phyloP scores from a whole-genome alignment of 2,329 filamentous ascomycete genomes.

The Sordariomycetes sp. region DNA sequence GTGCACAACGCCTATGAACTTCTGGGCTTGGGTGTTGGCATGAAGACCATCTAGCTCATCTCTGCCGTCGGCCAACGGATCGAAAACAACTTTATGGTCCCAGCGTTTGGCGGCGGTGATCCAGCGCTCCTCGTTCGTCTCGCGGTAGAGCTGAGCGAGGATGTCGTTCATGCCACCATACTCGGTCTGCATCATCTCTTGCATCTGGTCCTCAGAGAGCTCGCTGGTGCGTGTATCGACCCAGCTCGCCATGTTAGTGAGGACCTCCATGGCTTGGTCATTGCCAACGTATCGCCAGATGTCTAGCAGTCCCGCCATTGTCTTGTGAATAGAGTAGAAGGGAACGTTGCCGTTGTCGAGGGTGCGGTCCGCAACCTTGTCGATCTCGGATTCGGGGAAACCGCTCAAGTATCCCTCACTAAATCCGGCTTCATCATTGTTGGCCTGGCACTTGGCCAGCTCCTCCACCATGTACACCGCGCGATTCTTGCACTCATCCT shows the following conservation, averaged over 20 bases:
- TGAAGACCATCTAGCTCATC: constrained; percentile 38
- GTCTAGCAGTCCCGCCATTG: constrained; percentile 39
- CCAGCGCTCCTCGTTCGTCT: constrained; percentile 35
- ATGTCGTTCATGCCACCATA: constrained; percentile 46
- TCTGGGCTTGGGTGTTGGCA: constrained; percentile 44
- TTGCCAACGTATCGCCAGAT: constrained; percentile 36
- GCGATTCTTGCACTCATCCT: constrained; percentile 32
- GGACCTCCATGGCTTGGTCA: constrained; percentile 28
- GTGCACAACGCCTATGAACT: constrained; percentile 40
- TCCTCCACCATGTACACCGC: constrained; percentile 35
- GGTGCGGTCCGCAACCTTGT: constrained; percentile 29
- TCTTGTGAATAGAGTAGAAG: constrained; percentile 47
- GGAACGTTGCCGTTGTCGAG: constrained; percentile 40
- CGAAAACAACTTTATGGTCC: constrained; percentile 36
- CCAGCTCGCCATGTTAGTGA: constrained; percentile 35
- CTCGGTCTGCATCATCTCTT: constrained; percentile 36
- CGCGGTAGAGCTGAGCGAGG: constrained; percentile 35
- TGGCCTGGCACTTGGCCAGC: constrained; percentile 39
- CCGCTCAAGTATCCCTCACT: constrained; percentile 36
- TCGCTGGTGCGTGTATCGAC: constrained; percentile 35
- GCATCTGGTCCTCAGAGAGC: constrained; percentile 34
- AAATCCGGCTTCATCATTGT: constrained; percentile 35
- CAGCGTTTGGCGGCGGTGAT: constrained; percentile 36
- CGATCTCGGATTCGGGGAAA: constrained; percentile 42
- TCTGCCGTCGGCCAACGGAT: constrained; percentile 32